These are phyloP conservation scores for Eucalyptus erythrocorys DNA, from an alignment of 345 rosid species.

Conservation along the genomic window DNA sequence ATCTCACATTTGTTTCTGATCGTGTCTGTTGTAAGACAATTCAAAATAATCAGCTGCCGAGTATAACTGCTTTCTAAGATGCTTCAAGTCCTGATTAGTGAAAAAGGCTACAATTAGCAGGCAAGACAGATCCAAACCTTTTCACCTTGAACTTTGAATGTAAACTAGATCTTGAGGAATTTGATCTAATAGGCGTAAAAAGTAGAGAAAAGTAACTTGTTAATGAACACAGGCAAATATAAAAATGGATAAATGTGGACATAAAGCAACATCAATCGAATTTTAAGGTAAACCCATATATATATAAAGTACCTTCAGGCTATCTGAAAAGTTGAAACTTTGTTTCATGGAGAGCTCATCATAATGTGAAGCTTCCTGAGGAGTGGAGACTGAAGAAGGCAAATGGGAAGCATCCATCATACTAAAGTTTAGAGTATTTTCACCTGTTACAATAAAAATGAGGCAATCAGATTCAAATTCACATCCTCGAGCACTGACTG, in stretches of 20 bases:
- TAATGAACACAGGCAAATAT: background rate
- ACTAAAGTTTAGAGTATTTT: background rate
- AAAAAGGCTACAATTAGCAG: background rate
- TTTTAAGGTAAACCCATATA: background rate
- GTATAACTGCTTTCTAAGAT: slow-evolving; percentile 54
- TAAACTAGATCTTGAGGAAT: background rate
- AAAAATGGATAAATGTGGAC: background rate
- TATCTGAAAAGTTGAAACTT: slow-evolving; percentile 51
- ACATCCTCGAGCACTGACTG: background rate
- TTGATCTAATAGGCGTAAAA: background rate
- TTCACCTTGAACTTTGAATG: background rate
- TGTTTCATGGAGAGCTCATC: slow-evolving; percentile 72
- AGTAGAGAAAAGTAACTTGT: background rate
- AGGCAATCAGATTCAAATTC: background rate
- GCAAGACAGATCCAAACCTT: background rate
- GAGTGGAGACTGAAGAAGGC: slow-evolving; percentile 10
- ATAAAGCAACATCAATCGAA: background rate
- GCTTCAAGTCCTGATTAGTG: slow-evolving; percentile 52
- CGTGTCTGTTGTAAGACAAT: slow-evolving; percentile 35
- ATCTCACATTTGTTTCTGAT: slow-evolving; percentile 52
- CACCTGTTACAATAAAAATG: background rate
- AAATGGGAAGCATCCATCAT: background rate
- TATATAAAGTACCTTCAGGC: slow-evolving; percentile 33
- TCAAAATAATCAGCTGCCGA: slow-evolving; percentile 87
- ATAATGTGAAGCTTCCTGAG: slow-evolving; percentile 33